These are phyloP conservation scores for Tetrapisispora phaffii DNA, from an alignment of 805 yeast genomes.

Conservation along the genomic window DNA sequence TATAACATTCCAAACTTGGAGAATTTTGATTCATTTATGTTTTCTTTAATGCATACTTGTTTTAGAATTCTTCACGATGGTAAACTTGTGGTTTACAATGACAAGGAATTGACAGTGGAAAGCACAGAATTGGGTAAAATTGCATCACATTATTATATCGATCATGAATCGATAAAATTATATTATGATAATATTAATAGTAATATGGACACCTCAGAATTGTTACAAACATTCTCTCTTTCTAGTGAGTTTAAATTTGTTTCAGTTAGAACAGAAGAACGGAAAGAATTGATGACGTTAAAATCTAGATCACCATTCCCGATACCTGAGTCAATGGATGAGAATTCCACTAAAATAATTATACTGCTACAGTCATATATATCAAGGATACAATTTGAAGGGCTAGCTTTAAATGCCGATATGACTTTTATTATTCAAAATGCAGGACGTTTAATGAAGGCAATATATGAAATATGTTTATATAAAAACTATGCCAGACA, in stretches of 20 bases:
- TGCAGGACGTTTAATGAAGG: slow-evolving; percentile 80
- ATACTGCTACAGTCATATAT: slow-evolving; percentile 78
- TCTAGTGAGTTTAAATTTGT: slow-evolving; percentile 81
- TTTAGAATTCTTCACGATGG: slow-evolving; percentile 45
- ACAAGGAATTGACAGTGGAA: slow-evolving; percentile 36
- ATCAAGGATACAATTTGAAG: slow-evolving; percentile 66
- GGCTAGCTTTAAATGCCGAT: slow-evolving; percentile 86
- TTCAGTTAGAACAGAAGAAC: slow-evolving; percentile 82
- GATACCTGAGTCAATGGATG: slow-evolving; percentile 57
- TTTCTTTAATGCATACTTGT: slow-evolving; percentile 71
- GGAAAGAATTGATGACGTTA: slow-evolving; percentile 56
- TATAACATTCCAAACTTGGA: slow-evolving; percentile 69
- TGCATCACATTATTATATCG: slow-evolving; percentile 79
- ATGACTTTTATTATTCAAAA: slow-evolving; percentile 90
- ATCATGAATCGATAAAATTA: slow-evolving; percentile 57
- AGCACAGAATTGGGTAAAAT: slow-evolving; percentile 71
- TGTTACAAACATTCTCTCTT: slow-evolving; percentile 64
- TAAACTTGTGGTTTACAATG: slow-evolving; percentile 53
- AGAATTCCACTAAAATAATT: slow-evolving; percentile 69
- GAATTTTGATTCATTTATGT: slow-evolving; percentile 45
- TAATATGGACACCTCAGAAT: slow-evolving; percentile 57
- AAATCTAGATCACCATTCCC: slow-evolving; percentile 79
- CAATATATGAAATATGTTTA: slow-evolving; percentile 69
- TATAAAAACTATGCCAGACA: slow-evolving; percentile 62
- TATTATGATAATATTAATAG: slow-evolving; percentile 58